These are phyloP conservation scores for Protomyces lactucae-debilis DNA, from an alignment of 1,139 yeast species.

Conservation along the genomic window DNA sequence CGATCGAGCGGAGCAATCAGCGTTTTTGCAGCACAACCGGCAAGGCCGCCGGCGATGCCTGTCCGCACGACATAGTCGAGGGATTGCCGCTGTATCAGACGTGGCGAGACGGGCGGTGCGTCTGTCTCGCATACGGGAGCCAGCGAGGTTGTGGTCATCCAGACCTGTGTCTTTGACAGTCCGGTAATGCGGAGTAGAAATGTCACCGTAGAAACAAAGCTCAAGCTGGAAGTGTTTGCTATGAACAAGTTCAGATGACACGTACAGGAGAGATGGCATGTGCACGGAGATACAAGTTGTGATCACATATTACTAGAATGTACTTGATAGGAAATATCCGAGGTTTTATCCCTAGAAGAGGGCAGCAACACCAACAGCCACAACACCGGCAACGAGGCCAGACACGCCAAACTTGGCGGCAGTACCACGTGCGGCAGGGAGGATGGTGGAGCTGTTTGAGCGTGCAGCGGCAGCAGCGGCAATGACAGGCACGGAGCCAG, in stretches of 20 bases:
- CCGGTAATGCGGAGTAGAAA: neutral
- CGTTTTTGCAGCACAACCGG: constrained; percentile 94
- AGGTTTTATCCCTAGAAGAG: neutral
- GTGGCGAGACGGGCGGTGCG: neutral
- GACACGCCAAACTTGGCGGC: neutral
- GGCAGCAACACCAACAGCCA: neutral
- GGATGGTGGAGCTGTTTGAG: neutral
- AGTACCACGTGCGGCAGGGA: neutral
- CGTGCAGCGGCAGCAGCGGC: neutral
- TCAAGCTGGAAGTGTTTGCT: no score
- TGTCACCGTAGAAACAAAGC: no score
- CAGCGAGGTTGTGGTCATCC: no score
- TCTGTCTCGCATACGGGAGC: neutral
- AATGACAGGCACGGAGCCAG: neutral
- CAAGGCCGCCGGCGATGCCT: constrained; percentile 91
- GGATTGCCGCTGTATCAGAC: neutral
- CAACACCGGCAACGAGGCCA: neutral
- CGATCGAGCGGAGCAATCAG: constrained; percentile 93
- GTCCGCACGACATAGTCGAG: constrained; percentile 72
- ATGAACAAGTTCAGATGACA: no score
- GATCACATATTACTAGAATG: neutral
- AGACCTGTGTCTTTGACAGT: neutral
- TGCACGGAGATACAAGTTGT: no score
- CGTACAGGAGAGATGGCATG: no score
- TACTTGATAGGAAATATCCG: neutral